phyloP scores from a whole-genome alignment of 495 filamentous ascomycete genomes.

The Podospora australis region DNA sequence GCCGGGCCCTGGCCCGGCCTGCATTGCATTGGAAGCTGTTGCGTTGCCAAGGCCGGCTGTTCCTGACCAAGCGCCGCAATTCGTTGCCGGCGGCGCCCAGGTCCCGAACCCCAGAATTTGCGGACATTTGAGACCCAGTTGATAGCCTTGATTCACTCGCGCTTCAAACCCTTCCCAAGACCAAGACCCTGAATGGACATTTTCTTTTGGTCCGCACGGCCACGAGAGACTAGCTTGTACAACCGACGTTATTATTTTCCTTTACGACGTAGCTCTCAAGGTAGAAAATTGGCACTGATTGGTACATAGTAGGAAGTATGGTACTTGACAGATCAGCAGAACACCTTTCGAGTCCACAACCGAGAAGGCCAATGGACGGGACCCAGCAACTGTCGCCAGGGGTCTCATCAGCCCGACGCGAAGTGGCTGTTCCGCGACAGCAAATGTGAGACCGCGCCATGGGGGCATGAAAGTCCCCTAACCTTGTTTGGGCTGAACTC shows the following conservation, averaged over 20 bases:
- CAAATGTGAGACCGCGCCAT: constrained; percentile 22
- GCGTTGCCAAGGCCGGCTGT: constrained; percentile 12
- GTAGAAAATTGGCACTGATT: too few relatives aligned
- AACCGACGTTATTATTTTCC: too few relatives aligned
- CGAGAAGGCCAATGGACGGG: too few relatives aligned
- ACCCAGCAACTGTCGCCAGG: too few relatives aligned
- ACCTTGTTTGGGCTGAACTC: constrained; percentile 23
- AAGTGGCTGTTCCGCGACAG: neutral
- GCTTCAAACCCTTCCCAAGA: constrained; percentile 12
- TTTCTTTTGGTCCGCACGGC: too few relatives aligned
- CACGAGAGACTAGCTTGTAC: too few relatives aligned
- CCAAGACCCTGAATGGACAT: too few relatives aligned
- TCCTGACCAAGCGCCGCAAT: constrained; percentile 14
- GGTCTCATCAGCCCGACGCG: constrained; percentile 2
- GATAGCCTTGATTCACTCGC: constrained; percentile 6
- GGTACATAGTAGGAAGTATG: too few relatives aligned
- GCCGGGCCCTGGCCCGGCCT: constrained; percentile 17
- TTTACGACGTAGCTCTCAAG: too few relatives aligned
- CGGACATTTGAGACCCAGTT: constrained; percentile 11
- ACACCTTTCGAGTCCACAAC: too few relatives aligned
- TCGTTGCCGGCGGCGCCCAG: neutral
- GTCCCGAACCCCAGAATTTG: neutral
- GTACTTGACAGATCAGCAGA: too few relatives aligned
- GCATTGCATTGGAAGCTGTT: constrained; percentile 4
- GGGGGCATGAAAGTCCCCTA: constrained; percentile 22